Evolutionary conservation across 1,284 basidiomycete species (phyloP).

Genomic region (Pseudozyma pruni): DNA sequence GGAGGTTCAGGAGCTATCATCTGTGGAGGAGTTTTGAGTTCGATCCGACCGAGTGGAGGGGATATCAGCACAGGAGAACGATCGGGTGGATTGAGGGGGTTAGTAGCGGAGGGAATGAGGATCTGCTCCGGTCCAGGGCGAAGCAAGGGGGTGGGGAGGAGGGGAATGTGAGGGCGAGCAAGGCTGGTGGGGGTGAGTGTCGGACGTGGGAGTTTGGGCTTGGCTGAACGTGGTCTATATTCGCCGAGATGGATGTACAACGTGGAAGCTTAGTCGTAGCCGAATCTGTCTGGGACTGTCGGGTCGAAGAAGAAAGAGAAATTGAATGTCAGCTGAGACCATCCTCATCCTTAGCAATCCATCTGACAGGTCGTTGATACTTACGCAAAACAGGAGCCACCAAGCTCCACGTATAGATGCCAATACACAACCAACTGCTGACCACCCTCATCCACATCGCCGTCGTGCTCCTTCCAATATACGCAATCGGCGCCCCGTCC

Average conservation of each 20-base stretch:
- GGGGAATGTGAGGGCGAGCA: slow-evolving; percentile 23
- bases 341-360: not conserved
- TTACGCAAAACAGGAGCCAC: slow-evolving; percentile 89
- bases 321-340: slow-evolving; percentile 16
- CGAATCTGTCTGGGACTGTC: slow-evolving; percentile 61
- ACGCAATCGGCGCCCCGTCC: slow-evolving; percentile 78
- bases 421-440: slow-evolving; percentile 75
- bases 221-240: slow-evolving; percentile 6
- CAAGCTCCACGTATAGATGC: slow-evolving; percentile 63
- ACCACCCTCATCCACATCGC: slow-evolving; percentile 99
- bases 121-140: slow-evolving; percentile 43
- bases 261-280: slow-evolving; percentile 51
- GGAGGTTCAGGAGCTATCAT: slow-evolving; percentile 75
- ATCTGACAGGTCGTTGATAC: slow-evolving; percentile 66
- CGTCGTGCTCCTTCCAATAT: slow-evolving; percentile 91
- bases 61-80: slow-evolving; percentile 91
- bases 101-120: slow-evolving; percentile 54
- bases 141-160: not conserved
- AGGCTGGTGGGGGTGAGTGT: slow-evolving; percentile 58
- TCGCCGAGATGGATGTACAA: too few relatives aligned
- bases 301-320: not conserved
- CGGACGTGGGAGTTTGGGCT: slow-evolving; percentile 64
- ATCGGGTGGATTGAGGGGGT: slow-evolving; percentile 74
- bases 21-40: slow-evolving; percentile 87
- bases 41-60: slow-evolving; percentile 77